Percentiles rank a stretch among this genome's conserved stretches.
These are phyloP conservation scores for Pigoraptor vietnamica DNA, from an alignment of 78 protist species.

Conservation along the genomic window DNA sequence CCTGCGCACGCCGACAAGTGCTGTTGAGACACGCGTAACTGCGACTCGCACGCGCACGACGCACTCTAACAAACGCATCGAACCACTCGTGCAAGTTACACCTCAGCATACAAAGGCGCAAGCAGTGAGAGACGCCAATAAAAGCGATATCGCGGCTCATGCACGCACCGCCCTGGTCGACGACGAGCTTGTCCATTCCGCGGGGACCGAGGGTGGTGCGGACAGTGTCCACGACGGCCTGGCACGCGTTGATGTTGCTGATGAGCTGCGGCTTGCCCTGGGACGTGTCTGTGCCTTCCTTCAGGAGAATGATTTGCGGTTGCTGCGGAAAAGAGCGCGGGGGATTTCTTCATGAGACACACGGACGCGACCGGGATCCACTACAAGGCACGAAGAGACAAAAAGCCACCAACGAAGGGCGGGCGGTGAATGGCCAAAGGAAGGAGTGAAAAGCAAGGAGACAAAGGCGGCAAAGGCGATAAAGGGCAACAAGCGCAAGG, in stretches of 20 bases:
- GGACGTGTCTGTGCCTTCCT: conserved; percentile 97
- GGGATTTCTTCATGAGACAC: background rate
- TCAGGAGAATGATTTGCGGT: conserved; percentile 91
- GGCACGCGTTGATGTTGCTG: conserved; percentile 96
- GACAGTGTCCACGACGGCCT: conserved; percentile 65
- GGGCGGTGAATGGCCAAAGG: background rate
- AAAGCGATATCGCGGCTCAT: background rate
- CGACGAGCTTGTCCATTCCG: conserved; percentile 92
- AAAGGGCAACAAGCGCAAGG: no score
- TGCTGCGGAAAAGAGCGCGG: conserved; percentile 26
- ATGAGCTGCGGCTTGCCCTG: conserved; percentile 98
- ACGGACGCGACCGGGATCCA: background rate
- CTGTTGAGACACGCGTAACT: background rate
- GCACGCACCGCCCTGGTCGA: conserved; percentile 28
- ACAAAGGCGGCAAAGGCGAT: no score
- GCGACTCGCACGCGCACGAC: background rate
- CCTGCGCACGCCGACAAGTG: background rate
- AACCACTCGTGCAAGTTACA: background rate
- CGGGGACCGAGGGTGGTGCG: conserved; percentile 82
- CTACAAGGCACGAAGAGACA: background rate
- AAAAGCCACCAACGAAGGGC: background rate
- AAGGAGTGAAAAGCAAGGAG: background rate
- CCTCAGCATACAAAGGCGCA: background rate
- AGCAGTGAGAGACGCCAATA: background rate
- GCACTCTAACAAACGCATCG: no score